A percentile compares a stretch with the other conserved stretches of the same genome.
Conservation (phyloP, 1,284 basidiomycete species). For the Waitea zeae region DNA sequence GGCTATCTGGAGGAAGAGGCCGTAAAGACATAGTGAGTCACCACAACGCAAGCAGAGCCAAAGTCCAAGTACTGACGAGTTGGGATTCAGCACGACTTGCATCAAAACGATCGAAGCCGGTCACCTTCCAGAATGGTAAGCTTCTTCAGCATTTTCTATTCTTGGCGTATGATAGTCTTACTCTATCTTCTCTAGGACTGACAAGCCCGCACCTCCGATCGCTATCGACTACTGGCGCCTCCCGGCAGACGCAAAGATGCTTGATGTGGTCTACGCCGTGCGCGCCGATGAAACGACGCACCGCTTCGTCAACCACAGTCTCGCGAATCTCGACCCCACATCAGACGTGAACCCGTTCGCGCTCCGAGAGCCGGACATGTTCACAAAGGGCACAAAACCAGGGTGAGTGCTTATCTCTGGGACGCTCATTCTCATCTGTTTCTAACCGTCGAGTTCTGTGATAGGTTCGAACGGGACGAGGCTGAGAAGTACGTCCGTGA, state of each 20-base stretch:
- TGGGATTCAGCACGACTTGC: constrained; percentile 25
- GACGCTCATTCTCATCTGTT: background rate
- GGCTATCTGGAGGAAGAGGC: constrained; percentile 94
- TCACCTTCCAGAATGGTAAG: constrained; percentile 71
- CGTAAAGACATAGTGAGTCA: constrained; percentile 67
- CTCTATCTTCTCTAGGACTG: constrained; percentile 19
- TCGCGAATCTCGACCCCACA: constrained; percentile 65
- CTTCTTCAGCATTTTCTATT: no score
- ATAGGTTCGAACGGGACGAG: constrained; percentile 62
- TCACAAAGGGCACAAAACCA: constrained; percentile 60
- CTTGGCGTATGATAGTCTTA: constrained; percentile 1
- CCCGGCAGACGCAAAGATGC: constrained; percentile 49
- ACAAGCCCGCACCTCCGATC: constrained; percentile 68
- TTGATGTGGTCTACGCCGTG: constrained; percentile 84
- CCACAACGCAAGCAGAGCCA: no score
- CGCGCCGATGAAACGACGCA: constrained; percentile 89
- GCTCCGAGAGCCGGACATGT: constrained; percentile 76
- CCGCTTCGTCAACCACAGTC: constrained; percentile 83
- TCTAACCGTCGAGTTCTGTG: constrained; percentile 7
- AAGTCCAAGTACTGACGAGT: no score
- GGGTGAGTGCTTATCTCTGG: constrained; percentile 36
- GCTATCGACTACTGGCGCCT: constrained; percentile 93
- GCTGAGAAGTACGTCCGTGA: constrained; percentile 46
- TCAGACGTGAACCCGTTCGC: constrained; percentile 88
- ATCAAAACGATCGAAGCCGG: constrained; percentile 79